Conservation (phyloP, 305 asterid species). For the Ajuga reptans region DNA sequence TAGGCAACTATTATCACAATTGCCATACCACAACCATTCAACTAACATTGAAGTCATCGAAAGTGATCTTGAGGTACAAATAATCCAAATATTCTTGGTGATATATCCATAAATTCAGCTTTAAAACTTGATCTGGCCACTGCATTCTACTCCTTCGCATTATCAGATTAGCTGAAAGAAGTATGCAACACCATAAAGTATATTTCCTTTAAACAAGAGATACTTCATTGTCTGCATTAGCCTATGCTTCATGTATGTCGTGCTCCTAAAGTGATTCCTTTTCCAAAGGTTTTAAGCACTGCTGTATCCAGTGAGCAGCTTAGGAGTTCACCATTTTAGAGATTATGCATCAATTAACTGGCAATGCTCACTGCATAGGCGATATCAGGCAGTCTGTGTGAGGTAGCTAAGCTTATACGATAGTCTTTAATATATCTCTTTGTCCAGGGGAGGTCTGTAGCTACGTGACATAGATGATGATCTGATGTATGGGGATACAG, state of each 20-base stretch:
- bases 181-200: neutral
- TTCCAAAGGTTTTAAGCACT: neutral
- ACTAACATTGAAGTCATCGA: neutral
- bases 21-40: neutral
- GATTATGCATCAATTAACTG: neutral
- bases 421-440: neutral
- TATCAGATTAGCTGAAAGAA: neutral
- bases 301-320: neutral
- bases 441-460: neutral
- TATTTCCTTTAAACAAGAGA: neutral
- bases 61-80: neutral
- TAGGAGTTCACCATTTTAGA: neutral
- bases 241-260: neutral
- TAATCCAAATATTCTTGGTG: neutral
- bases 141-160: neutral
- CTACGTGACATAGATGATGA: neutral
- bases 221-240: neutral
- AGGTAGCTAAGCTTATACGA: neutral
- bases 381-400: neutral
- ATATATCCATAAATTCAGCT: neutral
- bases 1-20: neutral
- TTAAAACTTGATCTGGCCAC: neutral
- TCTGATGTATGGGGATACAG: neutral
- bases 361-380: neutral
- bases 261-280: neutral